Percentiles rank a stretch among this genome's conserved stretches.
phyloP scores from a whole-genome alignment of 129 eudicot species.

The Escallonia rubra region DNA sequence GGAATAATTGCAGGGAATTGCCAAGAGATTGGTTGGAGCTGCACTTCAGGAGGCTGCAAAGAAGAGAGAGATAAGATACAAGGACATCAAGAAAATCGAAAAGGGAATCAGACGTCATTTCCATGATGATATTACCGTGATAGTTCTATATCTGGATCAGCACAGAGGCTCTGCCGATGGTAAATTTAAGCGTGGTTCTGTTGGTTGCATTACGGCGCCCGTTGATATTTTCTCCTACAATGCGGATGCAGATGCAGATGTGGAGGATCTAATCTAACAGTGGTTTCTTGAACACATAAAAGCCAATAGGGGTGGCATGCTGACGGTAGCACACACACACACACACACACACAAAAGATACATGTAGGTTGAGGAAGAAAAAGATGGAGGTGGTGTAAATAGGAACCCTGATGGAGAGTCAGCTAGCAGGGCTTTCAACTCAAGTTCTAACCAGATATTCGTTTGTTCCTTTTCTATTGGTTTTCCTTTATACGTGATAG shows the following conservation, averaged over 20 bases:
- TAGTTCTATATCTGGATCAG: conserved; percentile 75
- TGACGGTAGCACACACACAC: not conserved
- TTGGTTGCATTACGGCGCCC: conserved; percentile 61
- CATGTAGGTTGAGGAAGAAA: too few species aligned
- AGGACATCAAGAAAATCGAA: conserved; percentile 64
- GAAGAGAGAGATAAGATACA: conserved; percentile 79
- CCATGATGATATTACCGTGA: conserved; percentile 87
- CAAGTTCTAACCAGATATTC: too few species aligned
- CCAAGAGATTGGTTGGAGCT: conserved; percentile 80
- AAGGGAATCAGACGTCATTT: conserved; percentile 69
- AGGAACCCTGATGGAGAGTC: too few species aligned
- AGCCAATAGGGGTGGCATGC: not conserved
- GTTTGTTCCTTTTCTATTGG: too few species aligned
- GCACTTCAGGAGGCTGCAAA: conserved; percentile 80
- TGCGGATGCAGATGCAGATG: conserved; percentile 35
- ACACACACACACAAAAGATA: too few species aligned
- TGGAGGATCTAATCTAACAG: conserved; percentile 8
- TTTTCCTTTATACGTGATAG: too few species aligned
- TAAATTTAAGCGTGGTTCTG: conserved; percentile 16
- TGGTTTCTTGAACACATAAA: not conserved
- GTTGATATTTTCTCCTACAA: conserved; percentile 63
- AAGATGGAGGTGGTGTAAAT: too few species aligned
- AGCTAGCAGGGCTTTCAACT: too few species aligned
- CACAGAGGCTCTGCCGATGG: conserved; percentile 19
- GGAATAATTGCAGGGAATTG: conserved; percentile 62